Base-by-base conservation (phyloP, 2,329 filamentous ascomycete genomes). In the Teratosphaeria nubilosa region DNA sequence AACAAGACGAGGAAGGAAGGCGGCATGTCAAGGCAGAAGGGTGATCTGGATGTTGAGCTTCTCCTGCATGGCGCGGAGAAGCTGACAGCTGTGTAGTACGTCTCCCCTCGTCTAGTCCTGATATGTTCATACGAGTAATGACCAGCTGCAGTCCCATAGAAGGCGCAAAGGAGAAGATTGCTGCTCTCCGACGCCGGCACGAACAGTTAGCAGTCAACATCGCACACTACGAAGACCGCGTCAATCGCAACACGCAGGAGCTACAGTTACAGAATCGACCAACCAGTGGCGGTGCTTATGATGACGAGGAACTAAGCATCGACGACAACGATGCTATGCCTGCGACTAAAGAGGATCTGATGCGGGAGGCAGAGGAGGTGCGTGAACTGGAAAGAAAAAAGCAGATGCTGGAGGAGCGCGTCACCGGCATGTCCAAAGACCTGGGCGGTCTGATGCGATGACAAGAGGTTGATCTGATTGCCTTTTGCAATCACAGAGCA, bases 61-160 rank as follows among this genome's bases (percentile, higher is more conserved):
- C 76, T 99, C 31, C 79, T 99, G 24, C 80, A 83, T 56, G 91
- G 92, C 0, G 92, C 91, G 0, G 91, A 96, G 77, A 96, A 91
- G 77, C 81, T 97, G 31, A 91, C 91, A 65, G 82, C 82, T 51
- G 91, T 96, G 30, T 97, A 96, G 82, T 84, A 73, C 61, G 80
- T 74, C 7, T 37, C 13, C 24, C 11, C 56, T 56, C 9, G 3
- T 16, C 24, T 16, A 6, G 41, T 10, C 45, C 27, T 22, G 50
- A 30, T 30, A n/a, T 51, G 22, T 34, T 45, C 37, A 7, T 54
- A 16, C 6, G 48, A 16, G 11, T 24, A 57, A 37, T 51, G 16
- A 24, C 37, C 45, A 22, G 34, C 24, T 25, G 34, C 30, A 84
- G 82, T 70, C 87, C 90, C 34, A 81, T 95, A 30, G 82, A 87